phyloP scores from a whole-genome alignment of 208 protist species.

The Trypanosoma mega region DNA sequence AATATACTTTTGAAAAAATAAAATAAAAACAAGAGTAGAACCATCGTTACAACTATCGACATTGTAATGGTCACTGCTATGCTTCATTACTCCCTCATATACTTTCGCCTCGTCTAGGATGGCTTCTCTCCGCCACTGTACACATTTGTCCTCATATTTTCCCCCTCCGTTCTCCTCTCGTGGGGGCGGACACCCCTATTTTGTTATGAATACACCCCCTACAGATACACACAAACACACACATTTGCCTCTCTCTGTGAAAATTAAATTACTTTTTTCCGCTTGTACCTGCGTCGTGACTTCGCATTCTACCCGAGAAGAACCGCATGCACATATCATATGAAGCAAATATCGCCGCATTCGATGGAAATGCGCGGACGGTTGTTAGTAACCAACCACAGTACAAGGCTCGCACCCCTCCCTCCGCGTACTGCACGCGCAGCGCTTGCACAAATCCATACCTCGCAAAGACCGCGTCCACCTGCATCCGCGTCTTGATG shows the following conservation, averaged over 20 bases:
- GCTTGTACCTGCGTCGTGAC: neutral
- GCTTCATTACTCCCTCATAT: no score
- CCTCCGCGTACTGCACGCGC: conserved; percentile 43
- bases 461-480: conserved; percentile 39
- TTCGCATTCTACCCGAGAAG: neutral
- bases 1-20: no score
- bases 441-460: conserved; percentile 38
- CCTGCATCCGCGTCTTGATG: conserved; percentile 85
- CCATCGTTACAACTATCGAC: no score
- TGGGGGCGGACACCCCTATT: no score
- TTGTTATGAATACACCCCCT: no score
- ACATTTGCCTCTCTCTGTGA: neutral
- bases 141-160: no score
- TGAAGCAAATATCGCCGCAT: conserved; percentile 72
- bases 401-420: conserved; percentile 68
- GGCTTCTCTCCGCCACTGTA: no score
- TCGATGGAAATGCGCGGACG: conserved; percentile 79
- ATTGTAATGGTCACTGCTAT: no score
- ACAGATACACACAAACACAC: no score
- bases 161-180: no score
- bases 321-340: conserved; percentile 33
- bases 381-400: conserved; percentile 74
- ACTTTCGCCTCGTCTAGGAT: no score
- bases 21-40: no score
- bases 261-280: neutral